Conservation (phyloP, 2,329 filamentous ascomycete species). For the Talaromyces sp. region DNA sequence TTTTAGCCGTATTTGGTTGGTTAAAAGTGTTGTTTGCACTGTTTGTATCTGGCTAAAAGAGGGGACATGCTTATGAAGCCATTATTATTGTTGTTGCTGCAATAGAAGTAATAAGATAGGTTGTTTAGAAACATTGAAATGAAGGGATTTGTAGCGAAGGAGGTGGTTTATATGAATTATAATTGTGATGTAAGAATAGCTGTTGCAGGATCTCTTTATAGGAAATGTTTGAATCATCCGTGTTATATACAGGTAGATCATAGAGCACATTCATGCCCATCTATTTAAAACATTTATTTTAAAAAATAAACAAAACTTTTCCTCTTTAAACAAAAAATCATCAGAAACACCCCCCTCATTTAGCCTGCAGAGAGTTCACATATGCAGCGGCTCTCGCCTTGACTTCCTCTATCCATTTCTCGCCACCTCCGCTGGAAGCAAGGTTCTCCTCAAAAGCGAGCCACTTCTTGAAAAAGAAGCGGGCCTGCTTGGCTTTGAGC, state of each 20-base stretch:
- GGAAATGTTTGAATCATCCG: background rate
- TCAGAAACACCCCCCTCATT: constrained; percentile 13
- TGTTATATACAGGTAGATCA: constrained; percentile 1
- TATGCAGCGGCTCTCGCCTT: constrained; percentile 67
- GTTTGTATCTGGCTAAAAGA: too few species aligned
- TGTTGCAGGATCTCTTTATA: background rate
- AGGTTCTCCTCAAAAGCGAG: constrained; percentile 75
- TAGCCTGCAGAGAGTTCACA: constrained; percentile 47
- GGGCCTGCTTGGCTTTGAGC: constrained; percentile 77
- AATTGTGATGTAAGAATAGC: background rate
- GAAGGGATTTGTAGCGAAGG: background rate
- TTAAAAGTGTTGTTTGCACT: too few species aligned
- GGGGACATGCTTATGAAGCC: too few species aligned
- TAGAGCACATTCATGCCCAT: background rate
- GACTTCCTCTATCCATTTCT: constrained; percentile 66
- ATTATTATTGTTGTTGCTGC: too few species aligned
- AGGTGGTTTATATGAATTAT: background rate
- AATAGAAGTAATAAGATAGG: too few species aligned
- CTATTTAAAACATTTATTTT: background rate
- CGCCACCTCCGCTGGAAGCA: constrained; percentile 51
- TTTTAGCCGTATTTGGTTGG: too few species aligned
- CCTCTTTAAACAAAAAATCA: constrained; percentile 3
- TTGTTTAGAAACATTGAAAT: too few species aligned
- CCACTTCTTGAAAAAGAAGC: constrained; percentile 90
- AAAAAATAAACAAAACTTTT: background rate